Conservation (phyloP, 1,139 yeast genomes). For the Kodamaea alishanica region DNA sequence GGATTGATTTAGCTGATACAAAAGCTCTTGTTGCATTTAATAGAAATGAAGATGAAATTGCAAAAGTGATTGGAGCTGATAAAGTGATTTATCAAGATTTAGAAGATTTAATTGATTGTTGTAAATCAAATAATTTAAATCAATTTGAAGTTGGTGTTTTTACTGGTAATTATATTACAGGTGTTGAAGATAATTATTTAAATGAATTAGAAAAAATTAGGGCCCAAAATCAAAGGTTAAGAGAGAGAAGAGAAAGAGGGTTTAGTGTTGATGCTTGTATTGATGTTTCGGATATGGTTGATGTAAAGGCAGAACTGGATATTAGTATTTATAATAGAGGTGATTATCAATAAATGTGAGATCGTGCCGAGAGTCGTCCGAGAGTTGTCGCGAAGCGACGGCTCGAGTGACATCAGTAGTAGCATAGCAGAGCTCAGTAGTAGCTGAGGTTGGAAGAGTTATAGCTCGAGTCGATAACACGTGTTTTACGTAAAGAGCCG, state of each 20-base stretch:
- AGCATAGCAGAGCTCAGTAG: too few species aligned
- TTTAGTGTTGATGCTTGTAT: conserved; percentile 45
- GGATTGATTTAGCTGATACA: conserved; percentile 94
- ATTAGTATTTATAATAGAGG: conserved; percentile 87
- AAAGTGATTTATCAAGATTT: conserved; percentile 83
- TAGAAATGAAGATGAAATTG: conserved; percentile 69
- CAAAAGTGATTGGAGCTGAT: conserved; percentile 85
- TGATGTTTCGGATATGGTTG: conserved; percentile 48
- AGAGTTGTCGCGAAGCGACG: too few species aligned
- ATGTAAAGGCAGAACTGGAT: conserved; percentile 86
- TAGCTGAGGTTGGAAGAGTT: too few species aligned
- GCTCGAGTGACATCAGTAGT: not conserved
- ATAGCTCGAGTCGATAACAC: too few species aligned
- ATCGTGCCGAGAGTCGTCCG: not conserved
- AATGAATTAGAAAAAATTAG: conserved; percentile 80
- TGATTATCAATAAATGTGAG: conserved; percentile 44
- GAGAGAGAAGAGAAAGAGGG: conserved; percentile 39
- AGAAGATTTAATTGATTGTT: conserved; percentile 77
- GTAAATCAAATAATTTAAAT: conserved; percentile 53
- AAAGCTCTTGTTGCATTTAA: conserved; percentile 89
- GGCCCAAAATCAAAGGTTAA: conserved; percentile 69
- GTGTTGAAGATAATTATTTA: conserved; percentile 79
- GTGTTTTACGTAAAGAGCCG: too few species aligned
- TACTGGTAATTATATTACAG: conserved; percentile 90
- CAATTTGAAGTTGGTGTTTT: conserved; percentile 96